Conservation (phyloP, 768 basidiomycete species). For the Naganishia kalamii region DNA sequence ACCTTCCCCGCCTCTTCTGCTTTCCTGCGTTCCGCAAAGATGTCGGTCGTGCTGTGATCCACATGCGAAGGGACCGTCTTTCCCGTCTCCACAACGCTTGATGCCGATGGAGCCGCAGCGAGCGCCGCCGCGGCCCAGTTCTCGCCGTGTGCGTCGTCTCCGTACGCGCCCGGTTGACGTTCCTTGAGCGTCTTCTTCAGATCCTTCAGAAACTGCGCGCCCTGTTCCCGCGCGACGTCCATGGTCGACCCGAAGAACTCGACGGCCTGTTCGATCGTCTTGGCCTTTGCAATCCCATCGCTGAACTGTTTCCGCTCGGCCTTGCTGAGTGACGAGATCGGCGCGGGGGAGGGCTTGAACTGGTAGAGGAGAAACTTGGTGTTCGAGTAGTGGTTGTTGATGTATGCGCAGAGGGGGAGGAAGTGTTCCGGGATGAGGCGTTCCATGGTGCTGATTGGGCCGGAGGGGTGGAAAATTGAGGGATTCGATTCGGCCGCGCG, state of each 20-base stretch:
- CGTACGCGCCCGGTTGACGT: constrained; percentile 18
- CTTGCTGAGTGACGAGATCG: constrained; percentile 52
- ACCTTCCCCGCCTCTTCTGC: constrained; percentile 1
- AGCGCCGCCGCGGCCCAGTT: constrained; percentile 4
- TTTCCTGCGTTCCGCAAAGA: constrained; percentile 14
- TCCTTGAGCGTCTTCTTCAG: constrained; percentile 1
- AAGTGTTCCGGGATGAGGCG: constrained; percentile 62
- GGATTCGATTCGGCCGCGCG: constrained; percentile 90
- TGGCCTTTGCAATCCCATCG: constrained; percentile 57
- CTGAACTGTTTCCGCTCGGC: constrained; percentile 57
- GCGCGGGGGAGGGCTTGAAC: constrained; percentile 63
- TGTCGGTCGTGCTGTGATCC: neutral
- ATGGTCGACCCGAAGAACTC: constrained; percentile 16
- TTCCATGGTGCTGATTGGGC: constrained; percentile 62
- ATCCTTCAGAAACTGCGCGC: constrained; percentile 10
- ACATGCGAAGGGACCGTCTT: neutral
- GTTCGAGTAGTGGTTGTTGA: constrained; percentile 70
- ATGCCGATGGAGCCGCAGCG: neutral
- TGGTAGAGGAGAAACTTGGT: constrained; percentile 83
- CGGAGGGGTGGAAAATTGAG: constrained; percentile 63
- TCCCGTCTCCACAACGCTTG: neutral
- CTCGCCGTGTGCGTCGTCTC: neutral
- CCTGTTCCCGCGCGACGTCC: neutral
- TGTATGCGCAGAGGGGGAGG: constrained; percentile 53
- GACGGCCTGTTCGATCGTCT: constrained; percentile 46